Evolutionary conservation across 2,329 filamentous ascomycete species (phyloP).

Genomic region (Pezicula rhizophila): DNA sequence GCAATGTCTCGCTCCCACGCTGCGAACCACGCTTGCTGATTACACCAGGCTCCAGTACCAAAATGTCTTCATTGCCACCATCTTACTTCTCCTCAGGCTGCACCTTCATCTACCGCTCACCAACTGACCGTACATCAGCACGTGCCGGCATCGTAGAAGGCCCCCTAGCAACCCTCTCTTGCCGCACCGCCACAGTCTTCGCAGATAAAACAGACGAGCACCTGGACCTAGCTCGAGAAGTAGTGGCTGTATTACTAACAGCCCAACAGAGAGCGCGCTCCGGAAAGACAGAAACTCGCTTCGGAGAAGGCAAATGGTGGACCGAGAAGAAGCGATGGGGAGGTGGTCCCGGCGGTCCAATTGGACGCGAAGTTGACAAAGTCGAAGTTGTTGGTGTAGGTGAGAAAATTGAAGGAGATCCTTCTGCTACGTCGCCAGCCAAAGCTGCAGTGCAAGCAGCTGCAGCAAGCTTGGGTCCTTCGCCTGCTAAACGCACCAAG

Average conservation of each 20-base stretch:
- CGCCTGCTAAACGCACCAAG: constrained; percentile 6
- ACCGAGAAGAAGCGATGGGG: constrained; percentile 55
- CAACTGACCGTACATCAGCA: constrained; percentile 52
- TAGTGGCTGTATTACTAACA: constrained; percentile 53
- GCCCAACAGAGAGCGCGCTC: constrained; percentile 59
- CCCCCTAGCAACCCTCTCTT: constrained; percentile 54
- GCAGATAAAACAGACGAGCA: constrained; percentile 48
- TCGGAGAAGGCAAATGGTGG: constrained; percentile 59
- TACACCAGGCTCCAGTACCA: constrained; percentile 22
- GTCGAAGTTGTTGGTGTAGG: not conserved
- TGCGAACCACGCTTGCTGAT: constrained; percentile 55
- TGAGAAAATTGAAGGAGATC: not conserved
- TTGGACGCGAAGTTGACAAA: constrained; percentile 48
- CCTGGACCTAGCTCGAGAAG: constrained; percentile 55
- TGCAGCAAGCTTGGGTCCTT: not conserved
- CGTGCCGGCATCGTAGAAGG: constrained; percentile 55
- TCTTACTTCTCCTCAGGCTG: constrained; percentile 53
- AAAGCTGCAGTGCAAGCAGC: not conserved
- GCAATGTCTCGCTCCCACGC: constrained; percentile 50
- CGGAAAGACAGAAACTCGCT: constrained; percentile 47
- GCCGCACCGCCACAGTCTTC: constrained; percentile 50
- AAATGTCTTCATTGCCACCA: constrained; percentile 8
- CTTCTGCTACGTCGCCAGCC: not conserved
- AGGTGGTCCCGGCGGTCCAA: constrained; percentile 55
- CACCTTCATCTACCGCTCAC: constrained; percentile 54